Base-by-base conservation (phyloP, 2,329 filamentous ascomycete species). In the Lasiodiplodia gonubiensis region DNA sequence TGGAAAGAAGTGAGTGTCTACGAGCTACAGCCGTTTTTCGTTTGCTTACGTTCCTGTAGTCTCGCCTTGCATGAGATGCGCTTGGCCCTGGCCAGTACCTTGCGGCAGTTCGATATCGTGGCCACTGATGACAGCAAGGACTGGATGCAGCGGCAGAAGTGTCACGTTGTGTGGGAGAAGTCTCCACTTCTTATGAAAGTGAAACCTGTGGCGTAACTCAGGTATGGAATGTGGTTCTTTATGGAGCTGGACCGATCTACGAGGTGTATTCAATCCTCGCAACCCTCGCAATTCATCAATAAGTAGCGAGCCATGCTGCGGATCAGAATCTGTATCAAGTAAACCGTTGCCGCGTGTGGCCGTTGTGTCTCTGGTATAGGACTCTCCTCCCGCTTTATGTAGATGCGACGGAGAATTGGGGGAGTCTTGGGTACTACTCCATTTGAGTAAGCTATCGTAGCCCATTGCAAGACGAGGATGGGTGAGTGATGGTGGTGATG, bases 51-150 rank as follows among this genome's bases (percentile, higher is more conserved):
- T 14, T 18, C 37, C 8, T 76, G 75, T 18, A 78, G 76, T 37
- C 71, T 79, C 71, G 77, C 76, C 14, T 73, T 75, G 37, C 74
- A 82, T 27, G 80, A 82, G 68, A 79, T 81, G 73, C 80, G 80
- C 1, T 70, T 81, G 0, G 74, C 81, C 16, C 69, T 79, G 4
- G 69, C 78, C 10, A 78, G 77, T n/a, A 65, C 80, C 0, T 11
- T 55, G 2, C 21, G 60, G 30, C 25, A 51, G 3, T 64, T 64
- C 23, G 46, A 64, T n/a, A 8, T 64, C 2, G 21, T 4, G 5
- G n/a, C 33, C 77, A 75, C 33, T 2, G 42, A 46, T 70, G 78
- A 70, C 75, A 75, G 16, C 73, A 75, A 48, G 72, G 72, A 81
- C 23, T 76, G 74, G 76, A 67, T 30, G 5, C 1, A 42, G 7